phyloP scores from a whole-genome alignment of 768 basidiomycete genomes.

The Termitomyces sp. region DNA sequence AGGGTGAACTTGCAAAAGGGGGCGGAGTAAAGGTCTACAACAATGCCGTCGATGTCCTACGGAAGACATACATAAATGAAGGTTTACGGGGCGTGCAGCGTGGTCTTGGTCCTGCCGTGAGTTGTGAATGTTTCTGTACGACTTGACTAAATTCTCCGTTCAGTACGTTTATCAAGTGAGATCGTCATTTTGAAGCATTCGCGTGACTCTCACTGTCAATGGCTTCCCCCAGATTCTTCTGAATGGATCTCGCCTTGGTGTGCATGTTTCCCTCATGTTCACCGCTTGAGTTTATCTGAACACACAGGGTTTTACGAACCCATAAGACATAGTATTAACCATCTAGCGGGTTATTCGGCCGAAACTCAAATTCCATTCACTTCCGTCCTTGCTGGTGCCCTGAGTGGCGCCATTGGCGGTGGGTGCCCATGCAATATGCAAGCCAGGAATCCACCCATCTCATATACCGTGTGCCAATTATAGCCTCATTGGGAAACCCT shows the following conservation, averaged over 20 bases:
- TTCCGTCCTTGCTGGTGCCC: conserved; percentile 82
- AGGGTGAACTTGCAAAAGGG: conserved; percentile 86
- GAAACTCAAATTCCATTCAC: conserved; percentile 70
- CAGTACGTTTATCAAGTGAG: conserved; percentile 92
- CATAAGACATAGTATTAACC: conserved; percentile 70
- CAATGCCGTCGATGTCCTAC: conserved; percentile 80
- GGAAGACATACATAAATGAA: conserved; percentile 87
- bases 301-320: conserved; percentile 91
- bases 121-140: conserved; percentile 19
- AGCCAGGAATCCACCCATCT: not conserved
- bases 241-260: conserved; percentile 89
- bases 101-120: conserved; percentile 85
- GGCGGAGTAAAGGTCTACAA: conserved; percentile 79
- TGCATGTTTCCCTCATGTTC: conserved; percentile 7
- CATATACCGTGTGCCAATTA: conserved; percentile 2
- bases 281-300: not conserved
- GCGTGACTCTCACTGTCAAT: conserved; percentile 9
- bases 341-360: conserved; percentile 55
- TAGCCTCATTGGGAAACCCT: conserved; percentile 81
- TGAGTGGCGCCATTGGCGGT: conserved; percentile 92
- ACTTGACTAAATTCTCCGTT: conserved; percentile 15
- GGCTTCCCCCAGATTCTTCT: conserved; percentile 65
- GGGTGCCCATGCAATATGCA: conserved; percentile 4
- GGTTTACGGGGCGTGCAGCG: conserved; percentile 90
- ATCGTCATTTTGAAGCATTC: conserved; percentile 1